phyloP scores from a whole-genome alignment of 257 asterid genomes.

The Mitragyna speciosa region DNA sequence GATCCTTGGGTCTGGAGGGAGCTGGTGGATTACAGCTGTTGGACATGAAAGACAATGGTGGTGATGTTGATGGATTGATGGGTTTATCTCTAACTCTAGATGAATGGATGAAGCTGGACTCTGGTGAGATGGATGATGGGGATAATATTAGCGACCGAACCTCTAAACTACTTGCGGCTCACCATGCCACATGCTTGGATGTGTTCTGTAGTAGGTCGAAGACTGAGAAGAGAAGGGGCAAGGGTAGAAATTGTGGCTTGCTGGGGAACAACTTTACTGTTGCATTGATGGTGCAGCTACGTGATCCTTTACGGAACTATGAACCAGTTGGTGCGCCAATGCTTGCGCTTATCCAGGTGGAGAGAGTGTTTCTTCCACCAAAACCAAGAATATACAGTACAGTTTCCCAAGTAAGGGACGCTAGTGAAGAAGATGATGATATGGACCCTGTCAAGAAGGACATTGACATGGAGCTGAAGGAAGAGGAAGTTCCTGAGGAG shows the following conservation, averaged over 20 bases:
- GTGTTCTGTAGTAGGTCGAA: conserved; percentile 61
- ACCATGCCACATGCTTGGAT: conserved; percentile 73
- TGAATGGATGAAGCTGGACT: conserved; percentile 96
- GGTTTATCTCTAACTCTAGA: conserved; percentile 85
- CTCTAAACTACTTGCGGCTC: conserved; percentile 82
- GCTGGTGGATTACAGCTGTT: conserved; percentile 78
- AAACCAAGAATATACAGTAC: conserved; percentile 71
- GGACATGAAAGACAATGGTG: conserved; percentile 70
- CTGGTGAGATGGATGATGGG: conserved; percentile 76
- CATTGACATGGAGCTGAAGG: conserved; percentile 39
- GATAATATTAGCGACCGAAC: conserved; percentile 71
- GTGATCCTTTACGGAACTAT: conserved; percentile 84
- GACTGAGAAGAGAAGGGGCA: conserved; percentile 76
- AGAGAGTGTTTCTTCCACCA: conserved; percentile 85
- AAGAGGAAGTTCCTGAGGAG: conserved; percentile 43
- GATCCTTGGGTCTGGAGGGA: conserved; percentile 79
- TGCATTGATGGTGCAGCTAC: conserved; percentile 93
- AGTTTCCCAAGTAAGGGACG: conserved; percentile 45
- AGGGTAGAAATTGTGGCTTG: conserved; percentile 68
- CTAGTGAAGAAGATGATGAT: conserved; percentile 42
- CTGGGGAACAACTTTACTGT: conserved; percentile 90
- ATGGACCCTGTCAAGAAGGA: conserved; percentile 25
- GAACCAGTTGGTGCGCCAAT: conserved; percentile 94
- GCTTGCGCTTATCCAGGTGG: conserved; percentile 97
- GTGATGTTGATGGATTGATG: conserved; percentile 83